phyloP scores from a whole-genome alignment of 1,284 basidiomycete species.

The Boletellus sp. region DNA sequence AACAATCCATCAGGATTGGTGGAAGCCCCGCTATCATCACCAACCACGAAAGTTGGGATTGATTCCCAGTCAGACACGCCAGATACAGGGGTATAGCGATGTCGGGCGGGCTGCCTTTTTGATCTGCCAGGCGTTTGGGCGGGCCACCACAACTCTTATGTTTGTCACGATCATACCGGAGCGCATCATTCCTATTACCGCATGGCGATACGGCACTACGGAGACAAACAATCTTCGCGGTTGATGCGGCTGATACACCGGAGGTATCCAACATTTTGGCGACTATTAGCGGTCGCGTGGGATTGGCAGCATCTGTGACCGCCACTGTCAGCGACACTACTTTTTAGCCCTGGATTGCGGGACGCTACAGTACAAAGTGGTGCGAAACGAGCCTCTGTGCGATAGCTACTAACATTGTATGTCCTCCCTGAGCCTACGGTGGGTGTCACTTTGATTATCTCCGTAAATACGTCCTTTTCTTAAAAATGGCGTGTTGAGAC shows the following conservation, averaged over 20 bases:
- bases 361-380: constrained; percentile 21
- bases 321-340: constrained; percentile 35
- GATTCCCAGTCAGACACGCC: not conserved
- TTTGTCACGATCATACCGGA: not conserved
- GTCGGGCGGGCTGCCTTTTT: not conserved
- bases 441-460: too few relatives aligned
- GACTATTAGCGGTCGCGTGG: not conserved
- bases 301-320: constrained; percentile 23
- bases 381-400: not conserved
- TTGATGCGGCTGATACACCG: not conserved
- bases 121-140: not conserved
- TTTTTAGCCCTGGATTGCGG: constrained; percentile 38
- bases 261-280: not conserved
- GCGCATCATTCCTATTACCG: too few relatives aligned
- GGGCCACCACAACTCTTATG: not conserved
- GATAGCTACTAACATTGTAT: not conserved
- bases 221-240: not conserved
- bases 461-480: too few relatives aligned
- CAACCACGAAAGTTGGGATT: too few relatives aligned
- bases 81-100: not conserved
- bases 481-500: too few relatives aligned
- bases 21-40: too few relatives aligned
- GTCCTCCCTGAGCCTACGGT: too few relatives aligned
- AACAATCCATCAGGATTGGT: not conserved
- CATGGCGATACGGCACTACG: not conserved